phyloP scores from a whole-genome alignment of 768 basidiomycete genomes.

The Suillus ampliporus region DNA sequence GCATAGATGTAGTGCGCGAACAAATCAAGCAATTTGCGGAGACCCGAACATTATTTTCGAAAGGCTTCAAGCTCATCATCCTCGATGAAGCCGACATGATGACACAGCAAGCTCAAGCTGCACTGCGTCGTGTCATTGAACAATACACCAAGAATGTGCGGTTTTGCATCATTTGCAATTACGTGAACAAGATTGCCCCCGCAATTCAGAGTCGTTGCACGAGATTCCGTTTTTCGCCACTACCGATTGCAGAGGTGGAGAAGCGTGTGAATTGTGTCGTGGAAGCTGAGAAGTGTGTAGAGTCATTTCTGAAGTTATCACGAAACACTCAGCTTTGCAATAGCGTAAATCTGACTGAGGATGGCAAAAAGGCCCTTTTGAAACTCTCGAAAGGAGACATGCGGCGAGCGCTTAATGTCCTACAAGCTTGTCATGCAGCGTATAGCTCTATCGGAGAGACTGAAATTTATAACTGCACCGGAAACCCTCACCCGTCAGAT shows the following conservation, averaged over 20 bases:
- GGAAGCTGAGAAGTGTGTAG: conserved; percentile 78
- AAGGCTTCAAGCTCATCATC: conserved; percentile 96
- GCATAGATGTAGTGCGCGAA: conserved; percentile 98
- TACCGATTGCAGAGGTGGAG: conserved; percentile 86
- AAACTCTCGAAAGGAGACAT: conserved; percentile 98
- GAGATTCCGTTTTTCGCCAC: conserved; percentile 93
- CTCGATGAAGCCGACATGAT: conserved; percentile 99
- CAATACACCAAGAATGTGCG: conserved; percentile 98
- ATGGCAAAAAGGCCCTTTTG: conserved; percentile 87
- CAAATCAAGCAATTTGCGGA: conserved; percentile 99
- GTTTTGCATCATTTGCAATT: conserved; percentile 99
- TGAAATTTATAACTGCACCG: conserved; percentile 96
- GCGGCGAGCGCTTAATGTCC: conserved; percentile 93
- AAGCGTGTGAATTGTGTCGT: conserved; percentile 80
- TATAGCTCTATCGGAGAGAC: conserved; percentile 88
- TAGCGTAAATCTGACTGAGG: conserved; percentile 85
- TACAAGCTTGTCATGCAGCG: conserved; percentile 98
- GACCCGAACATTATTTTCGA: conserved; percentile 88
- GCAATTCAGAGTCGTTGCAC: conserved; percentile 99
- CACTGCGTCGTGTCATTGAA: conserved; percentile 95
- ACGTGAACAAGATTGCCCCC: conserved; percentile 98
- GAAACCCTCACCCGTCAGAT: conserved; percentile 94
- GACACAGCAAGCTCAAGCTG: conserved; percentile 97
- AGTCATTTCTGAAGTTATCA: background rate
- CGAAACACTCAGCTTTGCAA: conserved; percentile 9